Percentiles rank a stretch among this genome's conserved stretches.
Evolutionary conservation across 352 stramenopile genomes (phyloP).

Genomic region (Globisporangium perplexum): DNA sequence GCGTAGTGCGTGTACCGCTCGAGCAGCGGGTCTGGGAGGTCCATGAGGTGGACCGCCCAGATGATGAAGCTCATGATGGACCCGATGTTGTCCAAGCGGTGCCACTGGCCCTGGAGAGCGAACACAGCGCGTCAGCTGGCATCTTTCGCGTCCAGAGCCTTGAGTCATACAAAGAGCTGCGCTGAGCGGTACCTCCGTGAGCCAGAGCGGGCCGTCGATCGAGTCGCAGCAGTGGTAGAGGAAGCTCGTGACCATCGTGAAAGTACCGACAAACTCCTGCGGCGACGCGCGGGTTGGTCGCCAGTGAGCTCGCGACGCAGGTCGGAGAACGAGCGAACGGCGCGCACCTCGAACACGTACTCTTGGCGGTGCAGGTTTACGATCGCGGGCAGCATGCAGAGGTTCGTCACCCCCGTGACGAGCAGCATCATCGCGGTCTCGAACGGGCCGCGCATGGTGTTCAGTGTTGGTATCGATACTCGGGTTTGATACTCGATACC

Average conservation of each 20-base stretch:
- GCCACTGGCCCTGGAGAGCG: constrained; percentile 54
- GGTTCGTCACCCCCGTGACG: constrained; percentile 70
- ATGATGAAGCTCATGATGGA: constrained; percentile 80
- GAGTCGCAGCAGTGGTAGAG: constrained; percentile 78
- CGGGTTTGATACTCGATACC: not conserved
- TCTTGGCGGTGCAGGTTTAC: constrained; percentile 44
- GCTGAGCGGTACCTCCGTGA: constrained; percentile 68
- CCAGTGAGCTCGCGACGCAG: not conserved
- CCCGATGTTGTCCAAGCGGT: constrained; percentile 77
- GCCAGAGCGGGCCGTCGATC: constrained; percentile 65
- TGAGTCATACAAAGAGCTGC: no score
- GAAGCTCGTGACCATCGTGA: constrained; percentile 78
- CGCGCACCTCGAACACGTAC: constrained; percentile 66
- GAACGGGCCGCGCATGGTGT: constrained; percentile 49
- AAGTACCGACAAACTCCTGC: constrained; percentile 70
- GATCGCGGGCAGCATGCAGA: constrained; percentile 75
- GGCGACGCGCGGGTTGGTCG: not conserved
- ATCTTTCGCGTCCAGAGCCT: no score
- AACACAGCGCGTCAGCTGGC: no score
- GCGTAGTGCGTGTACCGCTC: constrained; percentile 65
- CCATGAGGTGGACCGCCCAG: constrained; percentile 76
- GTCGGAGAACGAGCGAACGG: not conserved
- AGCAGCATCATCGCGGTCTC: constrained; percentile 65
- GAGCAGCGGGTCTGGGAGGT: constrained; percentile 30
- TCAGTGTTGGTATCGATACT: not conserved